A percentile compares a stretch with the other conserved stretches of the same genome.
phyloP scores from a whole-genome alignment of 148 eudicot genomes.

The Camellia japonica region DNA sequence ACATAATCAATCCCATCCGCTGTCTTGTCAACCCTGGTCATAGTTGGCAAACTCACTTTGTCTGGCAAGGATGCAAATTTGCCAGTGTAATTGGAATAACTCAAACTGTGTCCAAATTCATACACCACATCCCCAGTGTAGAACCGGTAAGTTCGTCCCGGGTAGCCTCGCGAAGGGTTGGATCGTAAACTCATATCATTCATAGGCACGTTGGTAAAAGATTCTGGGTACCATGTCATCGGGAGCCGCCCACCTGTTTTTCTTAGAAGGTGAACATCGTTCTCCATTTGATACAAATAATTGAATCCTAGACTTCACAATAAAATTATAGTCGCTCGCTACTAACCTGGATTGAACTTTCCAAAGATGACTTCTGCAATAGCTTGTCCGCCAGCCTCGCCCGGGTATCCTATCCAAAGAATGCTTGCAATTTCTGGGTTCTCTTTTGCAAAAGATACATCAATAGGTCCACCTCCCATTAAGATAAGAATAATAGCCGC shows the following conservation, averaged over 20 bases:
- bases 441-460: conserved; percentile 59
- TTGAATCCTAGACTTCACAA: no score
- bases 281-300: no score
- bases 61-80: no score
- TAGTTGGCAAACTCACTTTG: no score
- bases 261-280: no score
- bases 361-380: no score
- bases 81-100: conserved; percentile 34
- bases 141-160: conserved; percentile 75
- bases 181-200: conserved; percentile 86
- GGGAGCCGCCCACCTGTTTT: conserved; percentile 72
- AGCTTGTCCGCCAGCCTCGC: conserved; percentile 58
- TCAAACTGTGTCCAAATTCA: conserved; percentile 64
- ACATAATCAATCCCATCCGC: no score
- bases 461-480: conserved; percentile 82
- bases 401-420: conserved; percentile 82
- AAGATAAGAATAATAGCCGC: conserved; percentile 71
- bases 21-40: no score
- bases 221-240: conserved; percentile 83
- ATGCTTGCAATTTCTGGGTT: conserved; percentile 58
- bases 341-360: no score
- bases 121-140: conserved; percentile 66
- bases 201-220: conserved; percentile 69
- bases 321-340: no score
- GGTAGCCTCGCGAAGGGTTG: conserved; percentile 61